Evolutionary conservation across 306 rosid genomes (phyloP), one percentile per base, ranked within the genome.

Genomic region (Mimosa bimucronata): DNA sequence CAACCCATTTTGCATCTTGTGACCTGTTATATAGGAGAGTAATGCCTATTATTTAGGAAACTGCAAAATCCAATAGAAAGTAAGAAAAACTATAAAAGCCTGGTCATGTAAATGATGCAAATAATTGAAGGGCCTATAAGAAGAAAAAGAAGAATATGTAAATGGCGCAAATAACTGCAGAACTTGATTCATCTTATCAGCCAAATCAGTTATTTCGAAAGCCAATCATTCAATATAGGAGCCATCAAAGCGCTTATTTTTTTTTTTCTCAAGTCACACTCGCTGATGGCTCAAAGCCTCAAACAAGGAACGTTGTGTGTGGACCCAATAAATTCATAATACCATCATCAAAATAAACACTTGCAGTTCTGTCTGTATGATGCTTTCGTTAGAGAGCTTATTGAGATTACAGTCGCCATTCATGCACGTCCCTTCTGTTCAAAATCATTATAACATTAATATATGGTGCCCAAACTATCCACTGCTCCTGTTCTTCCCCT

Each of bases 381-480:
- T 57, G 83, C 84, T 65, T 42, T 71, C 73, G 53, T 70, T 64
- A 40, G 30, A 65, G 81, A 65, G 83, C 80, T 79, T 86, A 77
- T 80, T 75, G 62, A 83, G 82, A 77, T 62, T 67, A 79, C 75
- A 66, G 60, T 48, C 34, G 64, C 61, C 78, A 74, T 18, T 6
- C 74, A 74, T 73, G 41, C 5, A 66, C 46, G 34, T 82, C 62
- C 62, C 45, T 46, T 77, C 83, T 45, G 62, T 55, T 55, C 29
- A 55, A 7, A 21, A 82, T 25, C 84, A 75, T 61, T 48, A 48
- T 48, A 48, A 48, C 16, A 52, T 65, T 66, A 76, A 75, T 83
- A 75, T 80, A 75, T 70, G 76, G 60, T 38, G 41, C 73, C 61
- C 71, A 19, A 69, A 76, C 66, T 11, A 88, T 81, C 84, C 88